Evolutionary conservation across 2,329 filamentous ascomycete species (phyloP).

Genomic region (Aotearoamyces nothofagi): DNA sequence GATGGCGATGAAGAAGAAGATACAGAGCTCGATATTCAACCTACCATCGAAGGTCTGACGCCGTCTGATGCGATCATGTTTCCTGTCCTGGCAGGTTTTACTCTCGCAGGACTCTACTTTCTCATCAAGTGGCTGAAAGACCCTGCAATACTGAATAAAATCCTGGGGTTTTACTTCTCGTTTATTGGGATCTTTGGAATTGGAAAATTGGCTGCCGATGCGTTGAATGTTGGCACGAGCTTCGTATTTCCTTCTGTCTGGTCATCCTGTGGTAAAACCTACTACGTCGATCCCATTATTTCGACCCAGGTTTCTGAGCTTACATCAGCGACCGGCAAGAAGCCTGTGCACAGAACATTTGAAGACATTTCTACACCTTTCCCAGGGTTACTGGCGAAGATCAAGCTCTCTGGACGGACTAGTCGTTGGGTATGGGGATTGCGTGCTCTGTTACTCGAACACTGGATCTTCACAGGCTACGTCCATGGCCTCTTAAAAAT

Average conservation of each 20-base stretch:
- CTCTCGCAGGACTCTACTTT: constrained; percentile 67
- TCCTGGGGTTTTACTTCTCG: constrained; percentile 74
- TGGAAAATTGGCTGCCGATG: constrained; percentile 58
- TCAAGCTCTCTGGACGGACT: constrained; percentile 14
- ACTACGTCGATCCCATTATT: constrained; percentile 24
- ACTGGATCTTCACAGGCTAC: constrained; percentile 28
- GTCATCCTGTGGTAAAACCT: constrained; percentile 31
- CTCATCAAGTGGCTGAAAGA: constrained; percentile 82
- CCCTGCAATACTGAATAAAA: constrained; percentile 64
- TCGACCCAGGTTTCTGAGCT: constrained; percentile 13
- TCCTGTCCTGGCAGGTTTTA: constrained; percentile 59
- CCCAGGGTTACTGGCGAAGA: constrained; percentile 22
- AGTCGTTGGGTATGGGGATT: constrained; percentile 30
- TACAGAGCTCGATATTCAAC: constrained; percentile 38
- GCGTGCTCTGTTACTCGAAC: constrained; percentile 31
- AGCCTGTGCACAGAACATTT: constrained; percentile 7
- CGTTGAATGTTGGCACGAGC: constrained; percentile 44
- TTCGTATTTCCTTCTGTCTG: constrained; percentile 65
- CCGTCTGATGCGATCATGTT: constrained; percentile 74
- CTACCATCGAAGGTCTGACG: constrained; percentile 52
- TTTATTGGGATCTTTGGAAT: constrained; percentile 65
- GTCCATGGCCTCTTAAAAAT: constrained; percentile 10
- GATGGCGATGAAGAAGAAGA: constrained; percentile 30
- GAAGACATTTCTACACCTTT: constrained; percentile 22
- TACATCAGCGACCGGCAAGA: constrained; percentile 2